Evolutionary conservation across 768 basidiomycete species (phyloP).

Genomic region (Tulasnella sp.): DNA sequence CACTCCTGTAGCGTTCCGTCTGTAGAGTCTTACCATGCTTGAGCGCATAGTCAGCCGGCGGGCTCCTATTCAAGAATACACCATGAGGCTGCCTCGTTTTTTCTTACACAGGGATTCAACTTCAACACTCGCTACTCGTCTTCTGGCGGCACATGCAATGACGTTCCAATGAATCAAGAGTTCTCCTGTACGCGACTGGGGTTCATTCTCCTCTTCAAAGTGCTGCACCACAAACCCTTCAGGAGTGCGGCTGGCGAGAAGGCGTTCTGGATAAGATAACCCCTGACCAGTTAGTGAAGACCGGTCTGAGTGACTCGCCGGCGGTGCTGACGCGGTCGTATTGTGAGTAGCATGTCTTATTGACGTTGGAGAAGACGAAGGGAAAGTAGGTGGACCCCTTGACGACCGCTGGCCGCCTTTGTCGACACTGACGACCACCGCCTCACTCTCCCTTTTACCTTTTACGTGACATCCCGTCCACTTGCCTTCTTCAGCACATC

Average conservation of each 20-base stretch:
- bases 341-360: background rate
- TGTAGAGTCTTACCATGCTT: background rate
- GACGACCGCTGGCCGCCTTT: background rate
- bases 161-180: background rate
- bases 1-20: background rate
- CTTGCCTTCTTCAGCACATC: background rate
- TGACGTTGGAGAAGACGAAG: background rate
- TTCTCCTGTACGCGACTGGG: background rate
- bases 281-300: background rate
- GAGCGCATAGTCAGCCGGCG: background rate
- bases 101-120: background rate
- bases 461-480: background rate
- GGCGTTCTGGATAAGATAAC: background rate
- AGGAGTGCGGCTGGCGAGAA: background rate
- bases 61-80: background rate
- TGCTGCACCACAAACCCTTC: background rate
- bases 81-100: background rate
- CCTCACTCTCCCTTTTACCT: background rate
- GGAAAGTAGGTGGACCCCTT: background rate
- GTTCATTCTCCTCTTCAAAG: background rate
- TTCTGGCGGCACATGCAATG: background rate
- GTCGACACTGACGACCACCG: background rate
- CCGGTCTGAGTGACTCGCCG: background rate
- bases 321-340: background rate
- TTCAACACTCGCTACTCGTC: background rate